Evolutionary conservation across 2,329 filamentous ascomycete species (phyloP).

Genomic region (Aspergillus thermomutatus): DNA sequence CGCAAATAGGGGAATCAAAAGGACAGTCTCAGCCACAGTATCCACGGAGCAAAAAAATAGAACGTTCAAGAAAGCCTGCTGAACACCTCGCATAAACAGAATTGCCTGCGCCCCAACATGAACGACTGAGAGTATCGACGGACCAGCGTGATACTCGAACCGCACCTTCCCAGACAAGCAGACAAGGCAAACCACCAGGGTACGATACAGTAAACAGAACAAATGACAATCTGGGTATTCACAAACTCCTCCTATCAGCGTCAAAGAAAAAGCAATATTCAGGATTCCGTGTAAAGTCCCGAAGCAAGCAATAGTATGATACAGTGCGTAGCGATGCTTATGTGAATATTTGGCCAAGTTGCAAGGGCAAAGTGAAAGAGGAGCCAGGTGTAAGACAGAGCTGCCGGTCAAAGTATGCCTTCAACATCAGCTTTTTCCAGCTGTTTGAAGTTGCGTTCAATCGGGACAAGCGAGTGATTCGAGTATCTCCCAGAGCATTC

Average conservation of each 20-base stretch:
- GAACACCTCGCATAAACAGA: background rate
- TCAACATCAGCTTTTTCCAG: too few species aligned
- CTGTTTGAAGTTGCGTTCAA: background rate
- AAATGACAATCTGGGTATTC: background rate
- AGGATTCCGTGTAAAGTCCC: background rate
- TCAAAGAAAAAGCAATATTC: background rate
- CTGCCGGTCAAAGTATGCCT: background rate
- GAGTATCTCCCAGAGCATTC: background rate
- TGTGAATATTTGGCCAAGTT: background rate
- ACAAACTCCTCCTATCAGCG: background rate
- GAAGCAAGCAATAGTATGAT: background rate
- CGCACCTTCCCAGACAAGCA: background rate
- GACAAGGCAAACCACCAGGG: background rate
- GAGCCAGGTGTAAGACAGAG: background rate
- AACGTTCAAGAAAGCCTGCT: background rate
- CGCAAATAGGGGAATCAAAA: background rate
- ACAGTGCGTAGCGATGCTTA: background rate
- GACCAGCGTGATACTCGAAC: background rate
- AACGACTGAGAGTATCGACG: background rate
- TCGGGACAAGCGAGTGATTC: background rate
- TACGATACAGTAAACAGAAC: background rate
- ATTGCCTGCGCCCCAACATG: background rate
- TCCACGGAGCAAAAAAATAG: background rate
- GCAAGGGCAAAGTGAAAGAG: background rate
- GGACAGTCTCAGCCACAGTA: background rate